phyloP scores from a whole-genome alignment of 208 protist species.

The Crithidia bombi region DNA sequence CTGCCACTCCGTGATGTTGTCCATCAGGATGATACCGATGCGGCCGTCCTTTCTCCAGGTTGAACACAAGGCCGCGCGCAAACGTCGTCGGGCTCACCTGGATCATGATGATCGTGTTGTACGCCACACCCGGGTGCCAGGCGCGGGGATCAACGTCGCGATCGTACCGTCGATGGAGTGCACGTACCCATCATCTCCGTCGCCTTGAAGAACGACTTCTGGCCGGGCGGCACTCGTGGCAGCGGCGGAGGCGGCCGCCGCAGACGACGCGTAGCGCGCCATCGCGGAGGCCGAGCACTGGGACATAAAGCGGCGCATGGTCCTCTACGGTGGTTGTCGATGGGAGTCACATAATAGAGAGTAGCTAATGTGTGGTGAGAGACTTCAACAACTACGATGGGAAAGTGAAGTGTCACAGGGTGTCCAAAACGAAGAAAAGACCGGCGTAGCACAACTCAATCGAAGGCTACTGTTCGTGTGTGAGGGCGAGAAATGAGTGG shows the following conservation, averaged over 20 bases:
- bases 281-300: constrained; percentile 47
- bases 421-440: no score
- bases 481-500: background rate
- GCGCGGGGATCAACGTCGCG: constrained; percentile 80
- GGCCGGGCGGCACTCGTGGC: constrained; percentile 40
- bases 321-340: background rate
- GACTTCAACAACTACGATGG: no score
- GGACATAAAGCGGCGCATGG: constrained; percentile 67
- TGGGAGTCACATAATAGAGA: background rate
- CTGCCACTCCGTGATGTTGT: constrained; percentile 87
- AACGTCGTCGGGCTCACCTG: constrained; percentile 82
- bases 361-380: constrained; percentile 5
- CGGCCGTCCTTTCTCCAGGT: constrained; percentile 88
- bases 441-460: no score
- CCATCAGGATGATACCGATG: constrained; percentile 89
- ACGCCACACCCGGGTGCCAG: constrained; percentile 76
- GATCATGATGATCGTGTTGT: constrained; percentile 90
- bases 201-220: constrained; percentile 85
- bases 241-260: constrained; percentile 33
- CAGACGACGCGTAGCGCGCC: constrained; percentile 48
- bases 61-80: constrained; percentile 81
- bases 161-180: constrained; percentile 90
- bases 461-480: no score
- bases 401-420: no score
- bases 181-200: constrained; percentile 89